Evolutionary conservation across 164 flowering plant species (phyloP).

Genomic region (Nymphaea colorata): DNA sequence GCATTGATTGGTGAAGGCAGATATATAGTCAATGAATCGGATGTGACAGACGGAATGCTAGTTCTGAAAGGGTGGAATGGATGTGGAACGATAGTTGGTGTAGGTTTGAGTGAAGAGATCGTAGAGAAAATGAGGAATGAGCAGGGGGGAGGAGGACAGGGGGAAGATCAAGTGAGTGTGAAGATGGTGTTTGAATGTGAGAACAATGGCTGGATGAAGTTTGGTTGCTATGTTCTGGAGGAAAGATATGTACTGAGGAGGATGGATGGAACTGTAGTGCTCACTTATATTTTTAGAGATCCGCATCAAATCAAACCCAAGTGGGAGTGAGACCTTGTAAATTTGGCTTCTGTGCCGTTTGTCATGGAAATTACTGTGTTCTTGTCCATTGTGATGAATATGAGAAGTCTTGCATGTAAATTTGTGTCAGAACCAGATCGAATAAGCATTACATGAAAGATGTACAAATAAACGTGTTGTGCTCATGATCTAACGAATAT

Average conservation of each 20-base stretch:
- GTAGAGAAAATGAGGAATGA: constrained; percentile 26
- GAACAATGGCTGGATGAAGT: constrained; percentile 22
- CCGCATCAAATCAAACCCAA: constrained; percentile 24
- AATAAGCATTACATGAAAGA: no score
- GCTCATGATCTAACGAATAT: no score
- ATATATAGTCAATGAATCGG: background rate
- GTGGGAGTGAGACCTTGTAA: constrained; percentile 20
- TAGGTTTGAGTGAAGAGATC: constrained; percentile 4
- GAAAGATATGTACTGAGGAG: constrained; percentile 52
- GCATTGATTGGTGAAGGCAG: background rate
- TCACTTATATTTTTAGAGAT: constrained; percentile 36
- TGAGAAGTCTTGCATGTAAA: no score
- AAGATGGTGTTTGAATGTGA: constrained; percentile 18
- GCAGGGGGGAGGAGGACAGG: constrained; percentile 29
- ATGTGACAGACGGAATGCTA: constrained; percentile 2
- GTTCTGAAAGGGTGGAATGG: background rate
- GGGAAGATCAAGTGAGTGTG: constrained; percentile 15
- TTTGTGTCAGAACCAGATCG: no score
- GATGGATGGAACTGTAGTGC: constrained; percentile 38
- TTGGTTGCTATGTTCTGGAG: constrained; percentile 39
- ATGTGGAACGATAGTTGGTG: background rate
- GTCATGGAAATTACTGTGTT: no score
- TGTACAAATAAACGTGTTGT: no score
- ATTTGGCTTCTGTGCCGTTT: no score
- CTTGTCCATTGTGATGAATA: no score